A percentile compares a stretch with the other conserved stretches of the same genome.
Evolutionary conservation across 1,284 basidiomycete genomes (phyloP).

Genomic region (Ceratobasidium sp.): DNA sequence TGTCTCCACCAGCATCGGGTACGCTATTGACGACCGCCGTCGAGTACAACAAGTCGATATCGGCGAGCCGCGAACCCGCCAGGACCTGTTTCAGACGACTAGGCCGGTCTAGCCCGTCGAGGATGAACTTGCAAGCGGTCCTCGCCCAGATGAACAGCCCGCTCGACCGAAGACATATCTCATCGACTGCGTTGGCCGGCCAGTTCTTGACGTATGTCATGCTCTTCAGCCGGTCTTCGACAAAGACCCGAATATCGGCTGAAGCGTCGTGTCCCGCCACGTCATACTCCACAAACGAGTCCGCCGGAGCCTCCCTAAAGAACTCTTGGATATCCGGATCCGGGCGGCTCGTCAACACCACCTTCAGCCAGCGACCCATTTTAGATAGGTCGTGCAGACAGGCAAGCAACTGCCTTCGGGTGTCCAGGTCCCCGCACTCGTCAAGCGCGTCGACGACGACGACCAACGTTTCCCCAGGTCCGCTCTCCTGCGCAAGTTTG

Average conservation of each 20-base stretch:
- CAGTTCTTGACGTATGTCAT: not conserved
- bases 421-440: constrained; percentile 22
- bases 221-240: not conserved
- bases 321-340: constrained; percentile 11
- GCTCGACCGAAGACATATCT: too few species aligned
- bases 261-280: not conserved
- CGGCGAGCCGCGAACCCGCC: too few species aligned
- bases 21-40: too few species aligned
- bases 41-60: too few species aligned
- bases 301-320: too few species aligned
- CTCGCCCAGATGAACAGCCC: too few species aligned
- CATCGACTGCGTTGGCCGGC: too few species aligned
- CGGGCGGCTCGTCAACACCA: constrained; percentile 29
- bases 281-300: not conserved
- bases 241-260: not conserved
- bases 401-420: not conserved
- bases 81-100: too few species aligned
- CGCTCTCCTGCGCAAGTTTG: not conserved
- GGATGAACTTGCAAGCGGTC: too few species aligned
- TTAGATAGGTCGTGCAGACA: not conserved
- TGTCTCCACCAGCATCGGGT: too few species aligned
- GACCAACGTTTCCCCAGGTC: not conserved
- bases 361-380: too few species aligned
- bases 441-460: constrained; percentile 41
- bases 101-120: too few species aligned